Evolutionary conservation across 768 basidiomycete genomes (phyloP).

Genomic region (Leccinum obscurum): DNA sequence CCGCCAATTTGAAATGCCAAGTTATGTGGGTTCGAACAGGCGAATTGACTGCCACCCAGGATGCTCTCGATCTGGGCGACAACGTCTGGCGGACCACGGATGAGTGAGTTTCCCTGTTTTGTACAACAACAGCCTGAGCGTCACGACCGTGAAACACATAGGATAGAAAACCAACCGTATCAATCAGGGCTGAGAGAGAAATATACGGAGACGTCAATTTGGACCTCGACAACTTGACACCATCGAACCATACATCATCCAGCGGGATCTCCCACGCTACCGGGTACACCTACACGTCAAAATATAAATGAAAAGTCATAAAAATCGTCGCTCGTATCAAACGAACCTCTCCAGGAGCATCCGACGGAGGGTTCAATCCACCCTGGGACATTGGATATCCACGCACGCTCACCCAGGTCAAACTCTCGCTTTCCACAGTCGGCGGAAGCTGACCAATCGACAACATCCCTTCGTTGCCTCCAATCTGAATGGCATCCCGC

Average conservation of each 20-base stretch:
- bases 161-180: conserved; percentile 50
- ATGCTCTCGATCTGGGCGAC: conserved; percentile 45
- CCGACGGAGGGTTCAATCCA: conserved; percentile 54
- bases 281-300: conserved; percentile 48
- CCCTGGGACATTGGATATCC: conserved; percentile 50
- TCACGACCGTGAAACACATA: neutral
- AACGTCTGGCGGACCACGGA: conserved; percentile 73
- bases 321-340: neutral
- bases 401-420: conserved; percentile 70
- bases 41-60: conserved; percentile 49
- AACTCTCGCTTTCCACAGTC: conserved; percentile 43
- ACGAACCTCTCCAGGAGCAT: conserved; percentile 62
- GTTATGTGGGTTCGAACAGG: conserved; percentile 61
- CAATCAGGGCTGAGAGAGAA: conserved; percentile 62
- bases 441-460: conserved; percentile 66
- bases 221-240: conserved; percentile 57
- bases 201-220: conserved; percentile 47
- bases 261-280: conserved; percentile 72
- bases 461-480: conserved; percentile 64
- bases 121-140: neutral
- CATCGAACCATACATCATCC: conserved; percentile 74
- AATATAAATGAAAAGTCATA: conserved; percentile 2
- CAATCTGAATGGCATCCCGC: conserved; percentile 65
- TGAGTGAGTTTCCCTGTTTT: conserved; percentile 68
- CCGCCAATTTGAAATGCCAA: conserved; percentile 71